A percentile compares a stretch with the other conserved stretches of the same genome.
phyloP scores from a whole-genome alignment of 257 asterid genomes.

The Scutellaria minor region DNA sequence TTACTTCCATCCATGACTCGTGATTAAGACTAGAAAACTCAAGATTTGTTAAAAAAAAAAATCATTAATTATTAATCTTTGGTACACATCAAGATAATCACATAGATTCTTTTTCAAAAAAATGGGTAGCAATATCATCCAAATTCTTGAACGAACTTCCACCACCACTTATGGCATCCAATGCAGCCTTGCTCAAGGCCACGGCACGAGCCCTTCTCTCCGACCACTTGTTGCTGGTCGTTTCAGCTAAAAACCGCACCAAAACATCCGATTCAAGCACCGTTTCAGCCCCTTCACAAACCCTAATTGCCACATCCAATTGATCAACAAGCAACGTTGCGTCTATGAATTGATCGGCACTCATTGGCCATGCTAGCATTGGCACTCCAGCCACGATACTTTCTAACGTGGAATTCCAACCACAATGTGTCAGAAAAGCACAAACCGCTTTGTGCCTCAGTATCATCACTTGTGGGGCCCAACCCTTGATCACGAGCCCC shows the following conservation, averaged over 20 bases:
- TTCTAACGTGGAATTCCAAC: slow-evolving; percentile 77
- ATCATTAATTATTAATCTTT: too few relatives aligned
- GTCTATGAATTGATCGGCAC: slow-evolving; percentile 68
- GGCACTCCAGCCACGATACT: slow-evolving; percentile 62
- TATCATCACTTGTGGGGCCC: slow-evolving; percentile 80
- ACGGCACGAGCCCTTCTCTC: slow-evolving; percentile 45
- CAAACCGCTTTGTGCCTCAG: slow-evolving; percentile 53
- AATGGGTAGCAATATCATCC: slow-evolving; percentile 41
- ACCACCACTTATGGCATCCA: slow-evolving; percentile 49
- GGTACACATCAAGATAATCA: too few relatives aligned
- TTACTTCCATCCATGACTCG: too few relatives aligned
- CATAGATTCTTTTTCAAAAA: slow-evolving; percentile 24
- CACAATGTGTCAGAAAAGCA: slow-evolving; percentile 66
- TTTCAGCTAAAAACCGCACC: slow-evolving; percentile 37
- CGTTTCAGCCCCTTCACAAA: slow-evolving; percentile 63
- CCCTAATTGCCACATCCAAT: slow-evolving; percentile 54
- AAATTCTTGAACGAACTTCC: slow-evolving; percentile 61
- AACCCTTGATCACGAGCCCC: slow-evolving; percentile 67
- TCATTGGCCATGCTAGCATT: slow-evolving; percentile 85
- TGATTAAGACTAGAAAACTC: too few relatives aligned
- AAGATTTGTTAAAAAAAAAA: too few relatives aligned
- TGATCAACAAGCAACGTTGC: slow-evolving; percentile 69
- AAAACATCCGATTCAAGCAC: slow-evolving; percentile 49
- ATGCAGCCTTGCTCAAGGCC: slow-evolving; percentile 53
- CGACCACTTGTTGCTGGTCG: slow-evolving; percentile 38